Percentiles rank a stretch among this genome's conserved stretches.
These are phyloP conservation scores for Rhodamnia argentea DNA, from an alignment of 345 rosid species.

Conservation along the genomic window DNA sequence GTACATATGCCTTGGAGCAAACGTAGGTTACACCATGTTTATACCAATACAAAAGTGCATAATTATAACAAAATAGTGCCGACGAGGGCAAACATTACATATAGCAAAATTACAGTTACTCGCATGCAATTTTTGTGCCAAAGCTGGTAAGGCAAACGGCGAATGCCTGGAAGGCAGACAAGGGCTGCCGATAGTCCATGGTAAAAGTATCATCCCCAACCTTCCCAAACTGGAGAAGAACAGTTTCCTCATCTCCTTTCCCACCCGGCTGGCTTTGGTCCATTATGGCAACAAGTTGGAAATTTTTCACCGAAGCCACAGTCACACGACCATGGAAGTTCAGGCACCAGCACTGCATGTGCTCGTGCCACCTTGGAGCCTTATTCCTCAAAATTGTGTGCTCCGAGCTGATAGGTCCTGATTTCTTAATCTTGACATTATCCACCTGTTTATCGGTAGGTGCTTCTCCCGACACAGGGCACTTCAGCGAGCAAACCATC, in stretches of 20 bases:
- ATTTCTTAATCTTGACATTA: slow-evolving; percentile 21
- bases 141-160: slow-evolving; percentile 94
- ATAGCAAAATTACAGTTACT: slow-evolving; percentile 22
- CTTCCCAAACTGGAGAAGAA: slow-evolving; percentile 86
- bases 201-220: slow-evolving; percentile 85
- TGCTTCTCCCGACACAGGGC: slow-evolving; percentile 33
- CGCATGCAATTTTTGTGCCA: slow-evolving; percentile 93
- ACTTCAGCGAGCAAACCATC: slow-evolving; percentile 67
- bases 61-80: background rate
- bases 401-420: slow-evolving; percentile 19
- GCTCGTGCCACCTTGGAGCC: slow-evolving; percentile 96
- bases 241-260: slow-evolving; percentile 83
- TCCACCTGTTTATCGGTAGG: slow-evolving; percentile 16
- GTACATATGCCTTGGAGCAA: background rate
- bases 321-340: slow-evolving; percentile 96
- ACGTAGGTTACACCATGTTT: background rate
- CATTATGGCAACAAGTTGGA: slow-evolving; percentile 67
- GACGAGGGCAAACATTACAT: background rate
- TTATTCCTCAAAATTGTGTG: slow-evolving; percentile 58
- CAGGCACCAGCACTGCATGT: slow-evolving; percentile 94
- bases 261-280: slow-evolving; percentile 80
- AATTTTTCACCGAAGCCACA: slow-evolving; percentile 88
- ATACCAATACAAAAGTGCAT: background rate
- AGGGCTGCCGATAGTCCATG: slow-evolving; percentile 87
- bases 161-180: slow-evolving; percentile 91